Evolutionary conservation across 495 filamentous ascomycete genomes (phyloP).

Genomic region (Staphylotrichum tortipilum): DNA sequence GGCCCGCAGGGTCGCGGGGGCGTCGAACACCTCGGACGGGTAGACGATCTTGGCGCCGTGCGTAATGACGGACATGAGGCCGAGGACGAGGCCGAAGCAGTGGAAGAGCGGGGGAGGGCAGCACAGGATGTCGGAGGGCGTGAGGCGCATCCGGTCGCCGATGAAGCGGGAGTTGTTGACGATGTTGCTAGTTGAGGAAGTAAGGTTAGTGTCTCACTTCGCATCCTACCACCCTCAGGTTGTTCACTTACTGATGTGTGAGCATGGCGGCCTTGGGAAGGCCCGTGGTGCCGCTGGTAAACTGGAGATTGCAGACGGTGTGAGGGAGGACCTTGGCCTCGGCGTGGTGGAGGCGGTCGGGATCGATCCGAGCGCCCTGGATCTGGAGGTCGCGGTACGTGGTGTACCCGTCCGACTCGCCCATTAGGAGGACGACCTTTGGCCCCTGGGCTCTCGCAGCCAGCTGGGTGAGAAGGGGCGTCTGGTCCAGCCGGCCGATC

Average conservation of each 20-base stretch:
- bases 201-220: not conserved
- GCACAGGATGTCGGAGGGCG: conserved; percentile 55
- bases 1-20: conserved; percentile 48
- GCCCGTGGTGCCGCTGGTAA: conserved; percentile 63
- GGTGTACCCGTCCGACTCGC: conserved; percentile 38
- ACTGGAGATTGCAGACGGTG: conserved; percentile 62
- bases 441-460: conserved; percentile 26
- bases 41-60: conserved; percentile 61
- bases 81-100: conserved; percentile 66
- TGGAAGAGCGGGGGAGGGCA: conserved; percentile 66
- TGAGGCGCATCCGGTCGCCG: conserved; percentile 58
- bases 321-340: conserved; percentile 44
- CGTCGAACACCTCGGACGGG: conserved; percentile 56
- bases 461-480: conserved; percentile 44
- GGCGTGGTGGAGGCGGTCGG: conserved; percentile 24
- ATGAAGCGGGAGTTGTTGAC: conserved; percentile 66
- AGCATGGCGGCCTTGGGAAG: conserved; percentile 69
- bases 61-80: conserved; percentile 56
- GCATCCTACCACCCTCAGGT: too few species aligned
- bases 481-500: conserved; percentile 50
- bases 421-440: conserved; percentile 49
- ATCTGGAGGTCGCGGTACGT: conserved; percentile 46
- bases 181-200: conserved; percentile 48
- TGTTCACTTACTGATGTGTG: conserved; percentile 58
- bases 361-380: conserved; percentile 34